Base-by-base conservation (phyloP, 495 filamentous ascomycete species). In the Penicillium silybi region DNA sequence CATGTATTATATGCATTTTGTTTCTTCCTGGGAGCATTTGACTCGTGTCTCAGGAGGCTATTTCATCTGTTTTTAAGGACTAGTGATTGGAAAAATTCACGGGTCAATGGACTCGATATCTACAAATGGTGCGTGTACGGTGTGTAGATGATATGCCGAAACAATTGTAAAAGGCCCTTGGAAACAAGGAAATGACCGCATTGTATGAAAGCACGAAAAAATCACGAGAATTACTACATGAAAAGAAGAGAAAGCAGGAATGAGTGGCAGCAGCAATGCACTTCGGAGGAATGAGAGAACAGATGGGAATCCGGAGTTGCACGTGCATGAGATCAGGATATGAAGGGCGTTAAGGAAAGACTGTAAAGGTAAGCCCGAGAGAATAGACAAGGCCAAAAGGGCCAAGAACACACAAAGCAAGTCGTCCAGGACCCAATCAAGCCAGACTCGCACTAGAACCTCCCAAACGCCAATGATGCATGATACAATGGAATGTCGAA, bases 381-480 rank as follows among this genome's bases (percentile, higher is more conserved):
- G 35, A 55, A 54, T 57, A 62, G 61, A 57, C 53, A 62, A 41
- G 53, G 46, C 46, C 32, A 46, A 41, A 43, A 56, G 42, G 48
- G 57, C 40, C 48, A 53, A 49, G 38, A 53, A 4, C 46, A 56
- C 43, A 34, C 48, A 43, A 43, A 59, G 37, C 56, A 32, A 52
- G n/a, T 55, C 46, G 38, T 56, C 47, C 51, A 53, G 42, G 39
- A 50, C 32, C 44, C 54, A 63, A 63, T 54, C 34, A 49, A 57
- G 27, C 46, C 50, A 47, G 50, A 52, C 44, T 34, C 50, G 52
- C 53, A 66, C 44, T 52, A 56, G 25, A 67, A 60, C 68, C 64
- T 57, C 69, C 69, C 68, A 67, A 69, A 71, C 71, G 65, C 71
- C 71, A 63, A 53, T 69, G 62, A 74, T 74, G 71, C 71, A 74